Evolutionary conservation across 257 asterid genomes (phyloP), one percentile per base, ranked within the genome.

Genomic region (Solanum chilense): DNA sequence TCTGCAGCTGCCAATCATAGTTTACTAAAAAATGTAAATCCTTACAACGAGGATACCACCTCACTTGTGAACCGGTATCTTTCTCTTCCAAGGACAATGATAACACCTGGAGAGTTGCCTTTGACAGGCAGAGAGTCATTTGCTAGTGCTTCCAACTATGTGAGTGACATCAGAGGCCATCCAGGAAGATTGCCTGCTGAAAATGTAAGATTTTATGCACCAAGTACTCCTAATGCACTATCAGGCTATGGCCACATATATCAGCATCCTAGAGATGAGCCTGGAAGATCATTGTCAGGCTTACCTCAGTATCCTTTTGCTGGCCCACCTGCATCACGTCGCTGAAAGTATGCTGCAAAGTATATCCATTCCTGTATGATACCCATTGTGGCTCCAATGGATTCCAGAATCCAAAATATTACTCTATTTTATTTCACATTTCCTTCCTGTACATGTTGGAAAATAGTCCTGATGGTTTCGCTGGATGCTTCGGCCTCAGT

Each of bases 41-140:
- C 98, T 64, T 94, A 93, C 12, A 94, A 91, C 44, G 97, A 93
- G 81, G 90, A 90, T 91, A 95, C 97, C 75, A 84, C 93, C 68
- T 88, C 94, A 41, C 83, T 96, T 91, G 98, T 97, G 7, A 93
- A 93, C 76, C 91, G 94, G 12, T 95, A 94, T 89, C 93, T 94
- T 18, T 25, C 93, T 7, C 78, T 91, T 74, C 94, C 98, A 11
- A 87, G 88, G 89, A 39, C 60, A 25, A 27, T 45, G 9, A 87
- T 85, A 35, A 47, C 83, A 21, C 89, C 91, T 58, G 81, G 91
- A 25, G 92, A 88, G 81, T 69, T 89, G 25, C 89, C 88, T 42
- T 86, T 52, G 9, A 9, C 80, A 11, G 89, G 92, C 35, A 88
- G 90, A 81, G 93, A 87, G 64, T 88, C 88, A 4, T 87, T 88